Percentiles rank a stretch among this genome's conserved stretches.
These are phyloP conservation scores for Aspergillus glaucus DNA, from an alignment of 2,329 filamentous ascomycete species.

Conservation along the genomic window DNA sequence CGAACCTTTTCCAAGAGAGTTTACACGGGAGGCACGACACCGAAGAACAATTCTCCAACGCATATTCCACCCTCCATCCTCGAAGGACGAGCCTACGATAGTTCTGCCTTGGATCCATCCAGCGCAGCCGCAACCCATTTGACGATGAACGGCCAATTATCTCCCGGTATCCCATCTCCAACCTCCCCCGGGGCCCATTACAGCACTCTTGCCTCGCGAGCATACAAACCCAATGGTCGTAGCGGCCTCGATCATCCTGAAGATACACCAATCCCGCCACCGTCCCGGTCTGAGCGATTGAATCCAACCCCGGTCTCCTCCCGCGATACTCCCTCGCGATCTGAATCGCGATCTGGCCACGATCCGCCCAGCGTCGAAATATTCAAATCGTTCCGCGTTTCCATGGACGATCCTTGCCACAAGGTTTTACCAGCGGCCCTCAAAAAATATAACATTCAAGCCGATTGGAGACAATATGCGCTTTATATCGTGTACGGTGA, in stretches of 20 bases:
- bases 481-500: constrained; percentile 99
- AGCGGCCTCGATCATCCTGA: constrained; percentile 34
- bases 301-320: constrained; percentile 25
- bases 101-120: constrained; percentile 57
- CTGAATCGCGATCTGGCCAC: constrained; percentile 23
- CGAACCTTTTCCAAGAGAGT: constrained; percentile 72
- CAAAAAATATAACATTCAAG: constrained; percentile 97
- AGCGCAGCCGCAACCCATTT: constrained; percentile 65
- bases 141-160: constrained; percentile 57
- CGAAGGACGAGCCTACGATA: constrained; percentile 55
- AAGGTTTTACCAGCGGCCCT: constrained; percentile 93
- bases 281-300: constrained; percentile 26
- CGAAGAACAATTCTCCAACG: constrained; percentile 72
- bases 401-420: constrained; percentile 95
- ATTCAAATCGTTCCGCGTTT: constrained; percentile 97
- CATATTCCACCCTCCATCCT: constrained; percentile 60
- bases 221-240: constrained; percentile 28
- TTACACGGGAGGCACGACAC: constrained; percentile 59
- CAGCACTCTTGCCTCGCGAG: constrained; percentile 38
- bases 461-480: constrained; percentile 94
- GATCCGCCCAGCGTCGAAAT: constrained; percentile 66
- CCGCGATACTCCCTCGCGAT: constrained; percentile 27
- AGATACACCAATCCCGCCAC: constrained; percentile 22
- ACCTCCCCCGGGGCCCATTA: constrained; percentile 38
- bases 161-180: constrained; percentile 44